These are phyloP conservation scores for Porcisia deanei DNA, from an alignment of 208 protist genomes.

Conservation along the genomic window DNA sequence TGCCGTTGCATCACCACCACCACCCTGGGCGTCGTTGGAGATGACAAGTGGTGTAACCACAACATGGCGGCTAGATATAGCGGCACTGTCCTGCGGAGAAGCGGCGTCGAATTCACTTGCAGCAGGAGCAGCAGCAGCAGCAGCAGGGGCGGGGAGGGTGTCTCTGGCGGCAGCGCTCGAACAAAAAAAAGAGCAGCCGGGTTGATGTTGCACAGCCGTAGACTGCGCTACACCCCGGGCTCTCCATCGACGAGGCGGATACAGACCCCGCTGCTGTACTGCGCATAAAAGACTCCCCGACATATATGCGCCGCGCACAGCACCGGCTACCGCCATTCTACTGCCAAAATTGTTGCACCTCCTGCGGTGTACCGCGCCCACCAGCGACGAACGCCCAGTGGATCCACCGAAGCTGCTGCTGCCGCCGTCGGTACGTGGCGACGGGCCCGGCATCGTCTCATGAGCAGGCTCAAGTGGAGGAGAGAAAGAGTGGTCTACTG, in stretches of 20 bases:
- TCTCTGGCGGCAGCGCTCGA: not conserved
- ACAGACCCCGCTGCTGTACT: not conserved
- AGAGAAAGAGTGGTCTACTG: not conserved
- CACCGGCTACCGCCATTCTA: not conserved
- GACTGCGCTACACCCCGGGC: slow-evolving; percentile 7
- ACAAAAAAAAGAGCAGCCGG: not conserved
- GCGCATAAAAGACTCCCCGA: not conserved
- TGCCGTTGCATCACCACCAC: not conserved
- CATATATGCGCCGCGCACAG: not conserved
- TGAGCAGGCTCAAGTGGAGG: not conserved
- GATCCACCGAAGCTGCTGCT: not conserved
- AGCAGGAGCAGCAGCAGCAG: not conserved
- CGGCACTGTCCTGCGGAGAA: not conserved
- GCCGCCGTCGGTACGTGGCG: not conserved
- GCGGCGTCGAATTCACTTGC: not conserved
- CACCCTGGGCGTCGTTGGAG: not conserved
- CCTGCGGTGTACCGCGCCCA: not conserved
- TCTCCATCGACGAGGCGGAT: slow-evolving; percentile 18
- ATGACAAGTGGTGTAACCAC: not conserved
- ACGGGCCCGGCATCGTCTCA: not conserved
- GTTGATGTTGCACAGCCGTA: not conserved
- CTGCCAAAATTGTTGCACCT: not conserved
- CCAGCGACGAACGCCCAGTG: not conserved
- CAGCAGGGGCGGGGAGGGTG: not conserved
- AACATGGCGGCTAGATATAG: not conserved